A percentile compares a stretch with the other conserved stretches of the same genome.
Conservation (phyloP, 1,139 yeast genomes). For the Hemisphaericaspora xylanilytica region DNA sequence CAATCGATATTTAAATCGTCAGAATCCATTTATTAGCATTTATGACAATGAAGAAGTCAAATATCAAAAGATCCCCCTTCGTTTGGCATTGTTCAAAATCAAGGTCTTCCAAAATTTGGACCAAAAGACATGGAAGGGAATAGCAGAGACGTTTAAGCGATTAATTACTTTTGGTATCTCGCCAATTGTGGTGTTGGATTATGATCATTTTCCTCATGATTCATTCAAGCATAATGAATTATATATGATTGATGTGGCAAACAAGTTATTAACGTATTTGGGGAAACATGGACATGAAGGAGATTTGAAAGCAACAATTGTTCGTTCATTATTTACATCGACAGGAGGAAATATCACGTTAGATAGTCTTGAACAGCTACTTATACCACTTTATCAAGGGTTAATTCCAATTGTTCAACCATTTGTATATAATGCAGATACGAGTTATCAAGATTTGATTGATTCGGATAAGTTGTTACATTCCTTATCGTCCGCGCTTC, state of each 20-base stretch:
- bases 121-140: conserved; percentile 35
- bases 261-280: conserved; percentile 26
- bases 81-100: conserved; percentile 53
- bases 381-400: conserved; percentile 45
- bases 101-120: conserved; percentile 33
- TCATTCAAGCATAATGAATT: conserved; percentile 33
- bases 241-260: conserved; percentile 34
- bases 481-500: conserved; percentile 27
- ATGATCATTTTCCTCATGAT: conserved; percentile 27
- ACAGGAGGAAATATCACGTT: conserved; percentile 16
- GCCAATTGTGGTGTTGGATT: conserved; percentile 35
- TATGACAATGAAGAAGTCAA: conserved; percentile 34
- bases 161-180: conserved; percentile 50
- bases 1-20: conserved; percentile 38
- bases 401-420: conserved; percentile 65
- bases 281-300: conserved; percentile 25
- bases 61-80: conserved; percentile 38
- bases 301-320: conserved; percentile 25
- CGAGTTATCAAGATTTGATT: conserved; percentile 29
- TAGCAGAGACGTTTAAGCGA: conserved; percentile 49
- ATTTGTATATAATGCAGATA: conserved; percentile 42
- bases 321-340: conserved; percentile 29
- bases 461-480: conserved; percentile 34
- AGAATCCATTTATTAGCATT: conserved; percentile 34
- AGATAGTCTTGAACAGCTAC: conserved; percentile 31